Evolutionary conservation across 2,329 filamentous ascomycete genomes (phyloP).

Genomic region (Phialocephala subalpina): DNA sequence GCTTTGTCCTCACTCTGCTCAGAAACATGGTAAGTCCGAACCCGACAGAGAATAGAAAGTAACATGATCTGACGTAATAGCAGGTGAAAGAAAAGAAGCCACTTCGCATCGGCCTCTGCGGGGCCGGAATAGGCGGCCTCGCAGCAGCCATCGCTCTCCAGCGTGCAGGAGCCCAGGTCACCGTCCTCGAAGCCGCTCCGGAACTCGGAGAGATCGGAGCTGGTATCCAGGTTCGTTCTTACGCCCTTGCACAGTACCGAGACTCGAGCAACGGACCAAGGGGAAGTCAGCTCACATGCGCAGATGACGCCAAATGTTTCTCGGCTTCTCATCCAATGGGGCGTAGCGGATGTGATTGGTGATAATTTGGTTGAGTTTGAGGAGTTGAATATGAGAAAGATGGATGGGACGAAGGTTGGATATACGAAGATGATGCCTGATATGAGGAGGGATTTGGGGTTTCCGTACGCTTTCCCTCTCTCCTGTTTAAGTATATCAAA

Average conservation of each 20-base stretch:
- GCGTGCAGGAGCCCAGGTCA: constrained; percentile 39
- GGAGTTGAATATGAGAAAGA: constrained; percentile 28
- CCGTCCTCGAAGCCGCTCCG: constrained; percentile 36
- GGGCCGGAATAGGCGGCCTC: constrained; percentile 45
- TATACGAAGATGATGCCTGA: constrained; percentile 27
- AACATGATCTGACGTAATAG: background rate
- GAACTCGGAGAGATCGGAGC: constrained; percentile 41
- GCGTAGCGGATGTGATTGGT: constrained; percentile 27
- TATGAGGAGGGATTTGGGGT: constrained; percentile 15
- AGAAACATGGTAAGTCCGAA: too few relatives aligned
- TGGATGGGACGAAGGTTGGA: constrained; percentile 29
- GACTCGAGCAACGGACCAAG: too few relatives aligned
- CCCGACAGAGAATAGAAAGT: too few relatives aligned
- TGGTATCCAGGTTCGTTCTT: constrained; percentile 23
- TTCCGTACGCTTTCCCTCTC: too few relatives aligned
- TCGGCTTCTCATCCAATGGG: constrained; percentile 28
- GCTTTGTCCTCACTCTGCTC: too few relatives aligned
- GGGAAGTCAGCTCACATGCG: too few relatives aligned
- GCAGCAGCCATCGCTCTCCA: constrained; percentile 43
- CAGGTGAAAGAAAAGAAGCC: background rate
- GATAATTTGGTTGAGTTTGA: constrained; percentile 27
- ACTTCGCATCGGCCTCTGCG: constrained; percentile 41
- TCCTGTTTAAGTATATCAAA: too few relatives aligned
- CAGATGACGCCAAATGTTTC: constrained; percentile 34
- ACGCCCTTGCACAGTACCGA: too few relatives aligned